These are phyloP conservation scores for Podila verticillata DNA, from an alignment of 192 early-diverging fungal genomes.

Conservation along the genomic window DNA sequence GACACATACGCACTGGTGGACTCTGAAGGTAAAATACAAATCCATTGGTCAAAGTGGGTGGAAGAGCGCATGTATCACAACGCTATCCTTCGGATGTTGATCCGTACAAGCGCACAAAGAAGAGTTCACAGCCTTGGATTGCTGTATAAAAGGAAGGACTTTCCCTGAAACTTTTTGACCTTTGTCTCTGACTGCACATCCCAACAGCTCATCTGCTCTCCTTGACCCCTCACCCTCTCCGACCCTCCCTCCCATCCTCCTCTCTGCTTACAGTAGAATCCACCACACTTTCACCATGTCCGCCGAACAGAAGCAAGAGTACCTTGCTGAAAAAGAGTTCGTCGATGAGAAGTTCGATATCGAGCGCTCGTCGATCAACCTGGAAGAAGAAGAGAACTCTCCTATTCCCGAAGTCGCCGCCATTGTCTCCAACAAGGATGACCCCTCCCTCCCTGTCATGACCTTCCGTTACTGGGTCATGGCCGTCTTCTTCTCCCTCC, in stretches of 20 bases:
- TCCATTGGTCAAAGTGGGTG: too few relatives aligned
- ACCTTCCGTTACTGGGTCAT: slow-evolving; percentile 62
- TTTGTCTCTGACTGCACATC: slow-evolving; percentile 16
- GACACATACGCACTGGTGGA: too few relatives aligned
- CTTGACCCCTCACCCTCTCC: neutral
- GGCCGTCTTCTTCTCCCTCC: neutral
- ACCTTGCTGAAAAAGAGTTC: slow-evolving; percentile 19
- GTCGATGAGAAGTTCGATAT: slow-evolving; percentile 33
- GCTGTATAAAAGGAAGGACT: too few relatives aligned
- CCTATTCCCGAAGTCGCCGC: slow-evolving; percentile 48
- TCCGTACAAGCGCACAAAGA: too few relatives aligned
- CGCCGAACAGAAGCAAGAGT: slow-evolving; percentile 29
- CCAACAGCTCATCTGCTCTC: slow-evolving; percentile 3
- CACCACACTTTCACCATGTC: neutral
- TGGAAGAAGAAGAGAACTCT: slow-evolving; percentile 42
- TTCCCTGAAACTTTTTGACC: too few relatives aligned
- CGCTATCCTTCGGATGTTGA: too few relatives aligned
- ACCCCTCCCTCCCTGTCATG: slow-evolving; percentile 54
- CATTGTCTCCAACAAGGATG: slow-evolving; percentile 51
- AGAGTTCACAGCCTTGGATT: too few relatives aligned
- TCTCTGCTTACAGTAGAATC: neutral
- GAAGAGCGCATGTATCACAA: too few relatives aligned
- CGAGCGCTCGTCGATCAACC: slow-evolving; percentile 25
- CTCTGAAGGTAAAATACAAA: too few relatives aligned
- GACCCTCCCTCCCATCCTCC: slow-evolving; percentile 1